Conservation (phyloP, 2,329 filamentous ascomycete species). For the Ilyonectria mors-panacis region DNA sequence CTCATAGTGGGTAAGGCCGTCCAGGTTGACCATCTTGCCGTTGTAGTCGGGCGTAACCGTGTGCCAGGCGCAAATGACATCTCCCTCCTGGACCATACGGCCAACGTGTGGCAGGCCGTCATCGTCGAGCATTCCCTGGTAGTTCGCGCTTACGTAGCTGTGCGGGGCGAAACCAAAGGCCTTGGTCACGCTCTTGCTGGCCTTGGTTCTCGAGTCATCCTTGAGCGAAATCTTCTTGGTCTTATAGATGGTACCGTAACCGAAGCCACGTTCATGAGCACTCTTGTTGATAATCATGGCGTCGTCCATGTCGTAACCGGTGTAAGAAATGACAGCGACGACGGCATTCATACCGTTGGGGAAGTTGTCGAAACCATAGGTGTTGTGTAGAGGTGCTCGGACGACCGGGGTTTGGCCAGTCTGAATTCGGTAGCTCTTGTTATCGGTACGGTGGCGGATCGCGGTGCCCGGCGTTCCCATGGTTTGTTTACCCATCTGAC, state of each 20-base stretch:
- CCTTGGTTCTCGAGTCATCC: constrained; percentile 79
- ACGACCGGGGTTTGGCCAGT: constrained; percentile 97
- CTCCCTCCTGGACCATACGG: constrained; percentile 82
- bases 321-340: constrained; percentile 98
- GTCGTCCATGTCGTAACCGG: constrained; percentile 99
- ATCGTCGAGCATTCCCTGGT: constrained; percentile 82
- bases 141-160: constrained; percentile 78
- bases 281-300: constrained; percentile 99
- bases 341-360: constrained; percentile 96
- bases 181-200: constrained; percentile 79
- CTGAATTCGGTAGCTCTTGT: constrained; percentile 95
- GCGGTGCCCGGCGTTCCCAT: constrained; percentile 97
- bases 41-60: constrained; percentile 85
- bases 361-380: constrained; percentile 98
- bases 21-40: constrained; percentile 85
- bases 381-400: constrained; percentile 91
- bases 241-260: constrained; percentile 97
- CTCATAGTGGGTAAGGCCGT: constrained; percentile 88
- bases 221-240: constrained; percentile 92
- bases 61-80: constrained; percentile 91
- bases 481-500: constrained; percentile 99
- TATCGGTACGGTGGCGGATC: constrained; percentile 89
- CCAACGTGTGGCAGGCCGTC: constrained; percentile 91
- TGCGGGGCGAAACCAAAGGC: constrained; percentile 93
- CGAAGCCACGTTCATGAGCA: constrained; percentile 94